Percentiles rank a stretch among this genome's conserved stretches.
phyloP scores from a whole-genome alignment of 805 yeast genomes.

The Saccharomycopsis synnaedendra region DNA sequence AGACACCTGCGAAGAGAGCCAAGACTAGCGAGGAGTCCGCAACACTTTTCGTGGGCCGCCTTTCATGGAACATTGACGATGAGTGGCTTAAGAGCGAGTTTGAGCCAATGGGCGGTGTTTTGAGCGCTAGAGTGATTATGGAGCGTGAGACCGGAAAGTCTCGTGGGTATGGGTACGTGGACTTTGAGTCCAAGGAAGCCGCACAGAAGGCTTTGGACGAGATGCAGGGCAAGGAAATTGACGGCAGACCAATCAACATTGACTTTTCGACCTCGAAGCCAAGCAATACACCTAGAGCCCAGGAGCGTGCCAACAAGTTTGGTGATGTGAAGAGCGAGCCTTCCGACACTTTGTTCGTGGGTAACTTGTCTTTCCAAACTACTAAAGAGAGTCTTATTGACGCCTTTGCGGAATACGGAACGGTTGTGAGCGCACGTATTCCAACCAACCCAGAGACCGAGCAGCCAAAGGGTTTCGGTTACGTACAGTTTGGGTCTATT shows the following conservation, averaged over 20 bases:
- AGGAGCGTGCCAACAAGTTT: conserved; percentile 75
- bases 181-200: conserved; percentile 61
- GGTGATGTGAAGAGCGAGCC: conserved; percentile 91
- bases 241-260: conserved; percentile 91
- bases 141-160: conserved; percentile 90
- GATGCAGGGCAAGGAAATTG: conserved; percentile 89
- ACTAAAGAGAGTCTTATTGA: conserved; percentile 69
- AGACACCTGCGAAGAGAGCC: conserved; percentile 41
- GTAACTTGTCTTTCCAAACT: conserved; percentile 89
- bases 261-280: conserved; percentile 87
- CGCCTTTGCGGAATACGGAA: conserved; percentile 68
- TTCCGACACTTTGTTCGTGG: conserved; percentile 91
- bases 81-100: conserved; percentile 87
- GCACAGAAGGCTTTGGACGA: conserved; percentile 83
- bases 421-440: conserved; percentile 78
- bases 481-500: conserved; percentile 78
- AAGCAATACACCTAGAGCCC: conserved; percentile 37
- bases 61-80: conserved; percentile 95
- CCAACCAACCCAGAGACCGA: conserved; percentile 99
- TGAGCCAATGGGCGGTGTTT: conserved; percentile 70
- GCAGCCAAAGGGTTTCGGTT: conserved; percentile 98
- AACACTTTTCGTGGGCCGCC: conserved; percentile 91
- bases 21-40: conserved; percentile 56
- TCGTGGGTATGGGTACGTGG: conserved; percentile 97
- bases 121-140: conserved; percentile 83